Evolutionary conservation across 208 protist species (phyloP), one percentile per base, ranked within the genome.

Genomic region (Trypanosoma congolense): DNA sequence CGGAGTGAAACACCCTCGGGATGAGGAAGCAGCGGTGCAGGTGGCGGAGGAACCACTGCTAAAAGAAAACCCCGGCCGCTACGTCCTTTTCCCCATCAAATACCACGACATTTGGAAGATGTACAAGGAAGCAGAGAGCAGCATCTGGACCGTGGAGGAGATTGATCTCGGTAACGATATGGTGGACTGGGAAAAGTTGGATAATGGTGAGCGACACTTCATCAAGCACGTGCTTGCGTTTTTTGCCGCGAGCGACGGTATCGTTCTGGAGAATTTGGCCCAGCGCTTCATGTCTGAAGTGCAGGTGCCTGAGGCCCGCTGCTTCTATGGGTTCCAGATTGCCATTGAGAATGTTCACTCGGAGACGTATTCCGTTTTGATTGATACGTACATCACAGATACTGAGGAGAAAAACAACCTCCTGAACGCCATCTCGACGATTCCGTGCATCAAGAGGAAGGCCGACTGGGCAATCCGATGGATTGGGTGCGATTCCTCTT

Each of bases 281-380:
- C 65, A 74, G 55, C 75, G 87, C 47, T 99, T 99, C 88, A 96
- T 97, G 76, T 85, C 40, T 45, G 97, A 99, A 61, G 94, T 99
- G 40, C 97, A 99, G 85, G 68, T 98, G n/a, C 92, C 97, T 4
- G 98, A 99, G 81, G 97, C 86, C 22, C 88, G 96, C 50, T 96
- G 82, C 53, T 99, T 99, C 82, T 99, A 99, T 76, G 97, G 97
- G 14, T 99, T 99, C 68, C 97, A 99, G 86, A 96, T 99, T 61
- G 95, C 95, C 54, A 99, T 99, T 74, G 98, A 99, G 77, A 99
- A 99, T 81, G 98, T 99, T 56, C 98, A 99, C 82, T 91, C 83
- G 25, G 93, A 98, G 75, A 97, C 82, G 59, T 98, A 97, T 74
- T 86, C 77, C 3, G 73, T 93, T 46, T 69, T 96, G 44, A 83